phyloP scores from a whole-genome alignment of 2,329 filamentous ascomycete genomes.

The Aspergillus luchuensis region DNA sequence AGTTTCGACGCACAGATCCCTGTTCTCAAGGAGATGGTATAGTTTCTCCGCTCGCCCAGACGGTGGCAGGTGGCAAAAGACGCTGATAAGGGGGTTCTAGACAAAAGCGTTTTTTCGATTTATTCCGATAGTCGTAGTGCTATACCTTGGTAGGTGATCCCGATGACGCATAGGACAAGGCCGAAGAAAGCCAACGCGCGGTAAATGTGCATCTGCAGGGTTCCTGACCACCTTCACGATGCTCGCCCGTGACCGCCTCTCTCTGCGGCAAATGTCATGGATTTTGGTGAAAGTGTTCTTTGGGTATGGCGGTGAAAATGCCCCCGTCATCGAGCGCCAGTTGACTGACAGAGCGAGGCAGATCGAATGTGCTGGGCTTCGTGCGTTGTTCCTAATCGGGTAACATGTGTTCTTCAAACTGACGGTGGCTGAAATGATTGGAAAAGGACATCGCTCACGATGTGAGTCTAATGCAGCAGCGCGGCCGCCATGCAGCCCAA shows the following conservation, averaged over 20 bases:
- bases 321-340: slow-evolving; percentile 20
- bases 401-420: slow-evolving; percentile 26
- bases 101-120: slow-evolving; percentile 89
- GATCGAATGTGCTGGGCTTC: slow-evolving; percentile 60
- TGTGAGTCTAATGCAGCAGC: slow-evolving; percentile 33
- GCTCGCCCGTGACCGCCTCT: slow-evolving; percentile 60
- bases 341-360: slow-evolving; percentile 33
- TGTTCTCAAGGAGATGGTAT: slow-evolving; percentile 86
- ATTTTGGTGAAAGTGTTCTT: slow-evolving; percentile 65
- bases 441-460: slow-evolving; percentile 42
- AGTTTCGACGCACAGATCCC: slow-evolving; percentile 61
- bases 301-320: slow-evolving; percentile 46
- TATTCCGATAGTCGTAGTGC: slow-evolving; percentile 71
- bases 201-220: slow-evolving; percentile 47
- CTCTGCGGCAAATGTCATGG: slow-evolving; percentile 60
- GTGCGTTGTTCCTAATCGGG: slow-evolving; percentile 46
- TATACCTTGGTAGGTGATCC: slow-evolving; percentile 60
- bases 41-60: background rate
- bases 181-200: background rate
- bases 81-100: slow-evolving; percentile 42
- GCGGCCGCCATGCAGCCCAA: slow-evolving; percentile 37
- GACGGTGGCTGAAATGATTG: slow-evolving; percentile 46
- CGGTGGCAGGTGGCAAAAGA: slow-evolving; percentile 10
- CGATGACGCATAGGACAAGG: slow-evolving; percentile 2
- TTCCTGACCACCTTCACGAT: slow-evolving; percentile 79